A percentile compares a stretch with the other conserved stretches of the same genome.
phyloP scores from a whole-genome alignment of 768 basidiomycete genomes.

The Astraeus odoratus region DNA sequence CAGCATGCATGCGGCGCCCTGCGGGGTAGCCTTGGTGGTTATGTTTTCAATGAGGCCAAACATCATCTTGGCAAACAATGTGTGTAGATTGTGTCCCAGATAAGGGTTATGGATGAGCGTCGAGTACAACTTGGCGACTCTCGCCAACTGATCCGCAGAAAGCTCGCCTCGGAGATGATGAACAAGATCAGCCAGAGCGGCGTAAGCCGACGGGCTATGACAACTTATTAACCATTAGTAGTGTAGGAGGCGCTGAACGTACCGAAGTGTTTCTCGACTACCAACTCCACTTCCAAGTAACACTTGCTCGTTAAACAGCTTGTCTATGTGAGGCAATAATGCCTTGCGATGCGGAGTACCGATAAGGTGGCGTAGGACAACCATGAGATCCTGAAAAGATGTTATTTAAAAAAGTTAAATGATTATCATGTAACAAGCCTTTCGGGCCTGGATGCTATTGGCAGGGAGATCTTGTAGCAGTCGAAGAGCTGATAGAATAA shows the following conservation, averaged over 20 bases:
- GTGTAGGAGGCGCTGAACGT: slow-evolving; percentile 10
- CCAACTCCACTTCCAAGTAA: slow-evolving; percentile 80
- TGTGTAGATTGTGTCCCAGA: slow-evolving; percentile 73
- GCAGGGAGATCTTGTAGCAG: slow-evolving; percentile 90
- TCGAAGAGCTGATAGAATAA: slow-evolving; percentile 77
- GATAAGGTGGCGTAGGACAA: slow-evolving; percentile 87
- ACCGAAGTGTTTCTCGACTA: slow-evolving; percentile 81
- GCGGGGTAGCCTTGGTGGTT: slow-evolving; percentile 62
- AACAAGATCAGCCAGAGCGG: slow-evolving; percentile 86
- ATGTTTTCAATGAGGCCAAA: slow-evolving; percentile 84
- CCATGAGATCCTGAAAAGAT: slow-evolving; percentile 69
- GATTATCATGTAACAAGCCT: slow-evolving; percentile 37
- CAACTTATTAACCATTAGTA: slow-evolving; percentile 2
- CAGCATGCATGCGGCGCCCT: slow-evolving; percentile 65
- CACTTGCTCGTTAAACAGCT: slow-evolving; percentile 85
- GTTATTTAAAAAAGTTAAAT: background rate
- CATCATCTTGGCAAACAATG: slow-evolving; percentile 88
- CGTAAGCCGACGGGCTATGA: slow-evolving; percentile 69
- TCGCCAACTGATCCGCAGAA: slow-evolving; percentile 63
- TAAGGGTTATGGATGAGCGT: slow-evolving; percentile 86
- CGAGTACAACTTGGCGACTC: slow-evolving; percentile 79
- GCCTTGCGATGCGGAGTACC: slow-evolving; percentile 70
- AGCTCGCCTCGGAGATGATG: slow-evolving; percentile 87
- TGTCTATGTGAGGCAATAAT: slow-evolving; percentile 78
- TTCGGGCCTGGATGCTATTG: slow-evolving; percentile 74